phyloP scores from a whole-genome alignment of 805 yeast genomes.

The Metschnikowia sp. region DNA sequence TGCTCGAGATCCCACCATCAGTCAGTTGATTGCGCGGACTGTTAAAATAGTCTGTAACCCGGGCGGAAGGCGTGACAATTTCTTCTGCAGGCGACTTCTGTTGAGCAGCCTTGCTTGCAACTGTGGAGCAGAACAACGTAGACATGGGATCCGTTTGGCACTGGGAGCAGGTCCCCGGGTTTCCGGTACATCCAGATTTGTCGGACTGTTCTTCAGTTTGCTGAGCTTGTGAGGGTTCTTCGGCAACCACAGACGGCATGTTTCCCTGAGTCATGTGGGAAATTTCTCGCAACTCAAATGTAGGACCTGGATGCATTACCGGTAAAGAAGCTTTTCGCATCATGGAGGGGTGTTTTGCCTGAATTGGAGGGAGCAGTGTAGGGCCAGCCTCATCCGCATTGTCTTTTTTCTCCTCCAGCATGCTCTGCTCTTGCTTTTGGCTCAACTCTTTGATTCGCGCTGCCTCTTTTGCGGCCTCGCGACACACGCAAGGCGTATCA shows the following conservation, averaged over 20 bases:
- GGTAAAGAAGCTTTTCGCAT: slow-evolving; percentile 39
- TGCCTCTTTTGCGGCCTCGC: slow-evolving; percentile 65
- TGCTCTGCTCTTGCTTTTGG: slow-evolving; percentile 10
- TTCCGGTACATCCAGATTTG: slow-evolving; percentile 65
- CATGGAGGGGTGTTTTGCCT: slow-evolving; percentile 23
- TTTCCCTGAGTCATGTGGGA: slow-evolving; percentile 39
- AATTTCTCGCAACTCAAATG: slow-evolving; percentile 48
- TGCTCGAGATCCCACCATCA: not conserved
- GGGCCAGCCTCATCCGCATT: slow-evolving; percentile 30
- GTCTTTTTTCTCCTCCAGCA: slow-evolving; percentile 15
- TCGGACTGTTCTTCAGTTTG: slow-evolving; percentile 14
- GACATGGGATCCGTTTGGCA: slow-evolving; percentile 87
- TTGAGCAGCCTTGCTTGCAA: slow-evolving; percentile 52
- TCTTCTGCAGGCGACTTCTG: slow-evolving; percentile 12
- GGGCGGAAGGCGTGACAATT: slow-evolving; percentile 2
- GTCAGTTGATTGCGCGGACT: slow-evolving; percentile 1
- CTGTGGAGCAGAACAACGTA: slow-evolving; percentile 81
- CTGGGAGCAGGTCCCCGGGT: slow-evolving; percentile 83
- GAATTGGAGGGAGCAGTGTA: slow-evolving; percentile 43
- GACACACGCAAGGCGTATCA: slow-evolving; percentile 87
- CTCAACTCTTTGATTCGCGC: slow-evolving; percentile 33
- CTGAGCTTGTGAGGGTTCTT: not conserved
- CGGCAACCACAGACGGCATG: slow-evolving; percentile 29
- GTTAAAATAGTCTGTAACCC: slow-evolving; percentile 2
- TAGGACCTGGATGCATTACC: slow-evolving; percentile 64